phyloP scores from a whole-genome alignment of 495 filamentous ascomycete genomes.

The Hypoxylon intermedium region DNA sequence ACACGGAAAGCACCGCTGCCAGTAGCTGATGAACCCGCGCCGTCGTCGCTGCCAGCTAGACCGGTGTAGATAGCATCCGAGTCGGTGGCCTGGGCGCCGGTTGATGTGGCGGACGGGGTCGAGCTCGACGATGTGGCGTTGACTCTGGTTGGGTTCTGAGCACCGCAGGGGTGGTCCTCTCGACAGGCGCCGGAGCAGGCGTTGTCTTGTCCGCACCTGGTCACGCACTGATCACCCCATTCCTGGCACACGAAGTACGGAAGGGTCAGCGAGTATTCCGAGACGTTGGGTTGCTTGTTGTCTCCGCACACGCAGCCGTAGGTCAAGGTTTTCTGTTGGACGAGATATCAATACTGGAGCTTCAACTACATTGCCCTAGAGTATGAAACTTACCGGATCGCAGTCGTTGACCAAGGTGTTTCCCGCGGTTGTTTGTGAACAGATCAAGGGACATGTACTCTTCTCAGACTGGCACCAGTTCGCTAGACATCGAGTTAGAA shows the following conservation, averaged over 20 bases:
- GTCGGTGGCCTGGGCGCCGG: conserved; percentile 45
- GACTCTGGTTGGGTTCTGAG: conserved; percentile 67
- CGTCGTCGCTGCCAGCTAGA: conserved; percentile 51
- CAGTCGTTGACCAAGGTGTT: conserved; percentile 68
- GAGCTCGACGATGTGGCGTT: conserved; percentile 65
- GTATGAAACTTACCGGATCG: conserved; percentile 67
- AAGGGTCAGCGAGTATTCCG: conserved; percentile 84
- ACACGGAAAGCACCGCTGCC: conserved; percentile 35
- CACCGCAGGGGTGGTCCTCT: conserved; percentile 79
- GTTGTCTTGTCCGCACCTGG: conserved; percentile 63
- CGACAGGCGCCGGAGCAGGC: conserved; percentile 70
- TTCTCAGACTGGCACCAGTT: conserved; percentile 74
- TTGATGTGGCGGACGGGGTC: conserved; percentile 49
- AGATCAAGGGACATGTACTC: conserved; percentile 77
- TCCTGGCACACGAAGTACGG: conserved; percentile 84
- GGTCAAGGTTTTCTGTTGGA: conserved; percentile 63
- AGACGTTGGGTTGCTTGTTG: conserved; percentile 72
- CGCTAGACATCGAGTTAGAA: conserved; percentile 52
- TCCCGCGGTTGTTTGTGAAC: conserved; percentile 67
- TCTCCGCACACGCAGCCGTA: conserved; percentile 82
- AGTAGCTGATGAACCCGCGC: conserved; percentile 12
- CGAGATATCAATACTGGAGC: conserved; percentile 22
- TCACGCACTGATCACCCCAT: conserved; percentile 74
- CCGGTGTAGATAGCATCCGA: conserved; percentile 55
- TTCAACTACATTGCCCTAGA: background rate